Percentiles rank a stretch among this genome's conserved stretches.
phyloP scores from a whole-genome alignment of 2,329 filamentous ascomycete genomes.

The Botrytis pseudocinerea region DNA sequence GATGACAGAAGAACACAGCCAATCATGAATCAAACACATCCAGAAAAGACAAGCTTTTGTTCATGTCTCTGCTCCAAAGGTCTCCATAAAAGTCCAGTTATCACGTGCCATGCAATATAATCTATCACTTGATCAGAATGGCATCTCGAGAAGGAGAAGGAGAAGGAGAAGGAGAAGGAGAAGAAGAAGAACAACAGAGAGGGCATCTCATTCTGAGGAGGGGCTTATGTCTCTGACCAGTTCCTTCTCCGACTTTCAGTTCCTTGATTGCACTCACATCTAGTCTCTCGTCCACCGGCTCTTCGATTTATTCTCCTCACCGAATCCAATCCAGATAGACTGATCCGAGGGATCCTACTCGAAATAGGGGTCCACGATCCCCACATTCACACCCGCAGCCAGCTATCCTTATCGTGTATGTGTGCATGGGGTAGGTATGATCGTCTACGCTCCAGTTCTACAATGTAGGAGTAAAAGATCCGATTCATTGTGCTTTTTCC shows the following conservation, averaged over 20 bases:
- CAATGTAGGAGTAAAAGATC: slow-evolving; percentile 7
- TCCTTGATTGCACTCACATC: neutral
- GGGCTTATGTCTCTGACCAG: neutral
- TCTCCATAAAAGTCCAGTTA: neutral
- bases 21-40: neutral
- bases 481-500: neutral
- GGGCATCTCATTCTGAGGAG: too few relatives aligned
- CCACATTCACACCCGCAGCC: neutral
- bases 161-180: too few relatives aligned
- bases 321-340: neutral
- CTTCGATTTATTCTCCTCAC: too few relatives aligned
- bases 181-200: neutral
- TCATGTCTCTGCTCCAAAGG: neutral
- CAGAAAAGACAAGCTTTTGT: neutral
- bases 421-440: neutral
- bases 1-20: neutral
- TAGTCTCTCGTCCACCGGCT: neutral
- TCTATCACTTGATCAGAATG: neutral
- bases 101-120: neutral
- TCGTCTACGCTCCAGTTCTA: neutral
- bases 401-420: neutral
- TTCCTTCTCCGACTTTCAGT: neutral
- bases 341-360: neutral
- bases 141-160: neutral
- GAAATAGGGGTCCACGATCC: slow-evolving; percentile 1